Conservation (phyloP, 2,329 filamentous ascomycete genomes). For the Xylaria sp. region DNA sequence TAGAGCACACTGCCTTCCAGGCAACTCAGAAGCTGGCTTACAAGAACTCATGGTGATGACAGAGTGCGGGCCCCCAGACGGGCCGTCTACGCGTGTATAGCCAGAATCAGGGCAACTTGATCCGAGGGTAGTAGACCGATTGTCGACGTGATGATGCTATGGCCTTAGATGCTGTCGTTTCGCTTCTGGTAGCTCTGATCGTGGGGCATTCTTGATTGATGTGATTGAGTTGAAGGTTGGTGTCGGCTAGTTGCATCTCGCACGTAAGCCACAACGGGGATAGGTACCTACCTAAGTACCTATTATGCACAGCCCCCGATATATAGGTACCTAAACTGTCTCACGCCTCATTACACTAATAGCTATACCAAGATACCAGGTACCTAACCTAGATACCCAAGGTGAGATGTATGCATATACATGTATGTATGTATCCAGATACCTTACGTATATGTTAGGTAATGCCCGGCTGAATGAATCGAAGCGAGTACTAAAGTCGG, state of each 20-base stretch:
- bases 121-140: constrained; percentile 13
- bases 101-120: constrained; percentile 39
- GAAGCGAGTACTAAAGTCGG: too few relatives aligned
- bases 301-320: not conserved
- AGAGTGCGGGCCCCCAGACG: constrained; percentile 44
- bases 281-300: not conserved
- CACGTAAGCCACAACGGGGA: constrained; percentile 25
- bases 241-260: constrained; percentile 24
- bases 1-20: not conserved
- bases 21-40: constrained; percentile 39
- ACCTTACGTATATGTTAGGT: too few relatives aligned
- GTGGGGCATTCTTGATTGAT: constrained; percentile 31
- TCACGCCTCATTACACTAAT: not conserved
- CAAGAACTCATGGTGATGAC: constrained; percentile 50
- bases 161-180: constrained; percentile 21
- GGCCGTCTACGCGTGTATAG: constrained; percentile 47
- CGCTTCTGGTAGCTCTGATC: constrained; percentile 17
- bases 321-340: not conserved
- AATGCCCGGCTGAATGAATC: too few relatives aligned
- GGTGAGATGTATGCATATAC: too few relatives aligned
- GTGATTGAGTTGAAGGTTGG: constrained; percentile 18
- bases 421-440: too few relatives aligned
- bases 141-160: constrained; percentile 11
- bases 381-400: too few relatives aligned
- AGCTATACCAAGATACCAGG: not conserved